Base-by-base conservation (phyloP, 768 basidiomycete genomes). In the Termitomyces sp. region DNA sequence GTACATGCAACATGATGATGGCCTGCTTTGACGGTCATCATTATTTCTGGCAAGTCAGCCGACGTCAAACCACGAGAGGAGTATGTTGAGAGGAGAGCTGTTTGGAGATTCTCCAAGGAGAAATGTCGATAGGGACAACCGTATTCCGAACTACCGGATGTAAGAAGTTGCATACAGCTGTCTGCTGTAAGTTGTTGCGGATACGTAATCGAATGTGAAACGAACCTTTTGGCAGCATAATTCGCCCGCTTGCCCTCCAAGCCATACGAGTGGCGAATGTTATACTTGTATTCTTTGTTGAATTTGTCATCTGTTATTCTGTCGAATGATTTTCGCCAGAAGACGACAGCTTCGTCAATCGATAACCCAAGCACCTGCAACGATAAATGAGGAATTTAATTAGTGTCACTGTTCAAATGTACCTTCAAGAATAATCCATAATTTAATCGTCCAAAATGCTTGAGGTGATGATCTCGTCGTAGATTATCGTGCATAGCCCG, bases 1-100 rank as follows among this genome's bases (percentile, higher is more conserved):
- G 97, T 98, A 73, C 97, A 99, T 7, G 95, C 96, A 46, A 98
- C 89, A 69, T 99, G 96, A 70, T 86, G 96, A 69, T 96, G 94
- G 3, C 80, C 76, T 18, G 77, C 78, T 67, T 91, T 92, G 51
- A 96, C 91, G 3, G 80, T 83, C 49, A 77, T 77, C 77, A 92
- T 81, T 58, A 98, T 83, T 69, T 98, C 97, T 14, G 84, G 82
- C 59, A 96, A 72, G 66, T 98, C 92, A 1, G 77, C 70, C 6
- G 82, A 73, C 6, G 81, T 80, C 33, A 93, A 75, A 16, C 89
- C 87, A 59, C 80, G 80, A 6, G 78, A 74, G 16, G 83, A 81
- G 71, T 92, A 87, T 58, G 81, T 71, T 24, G 88, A 79, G 32
- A 91, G 72, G 28, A 99, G 78, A 28, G 88, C 87, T 2, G 86